These are phyloP conservation scores for Hypoxylon fragiforme DNA, from an alignment of 495 filamentous ascomycete species.

Conservation along the genomic window DNA sequence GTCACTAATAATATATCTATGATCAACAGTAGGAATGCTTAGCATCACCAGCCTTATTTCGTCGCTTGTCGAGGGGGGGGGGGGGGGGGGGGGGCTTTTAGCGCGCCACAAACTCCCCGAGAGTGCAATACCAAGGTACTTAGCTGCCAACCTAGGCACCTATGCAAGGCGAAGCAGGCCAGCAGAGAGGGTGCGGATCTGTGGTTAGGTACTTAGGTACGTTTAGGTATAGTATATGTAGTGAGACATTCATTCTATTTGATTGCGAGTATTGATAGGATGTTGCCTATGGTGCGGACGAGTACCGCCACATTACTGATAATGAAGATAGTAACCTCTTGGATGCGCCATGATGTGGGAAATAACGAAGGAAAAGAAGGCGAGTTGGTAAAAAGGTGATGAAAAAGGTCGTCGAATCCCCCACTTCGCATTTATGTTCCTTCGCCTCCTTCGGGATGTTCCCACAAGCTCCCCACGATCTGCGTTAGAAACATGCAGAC, in stretches of 20 bases:
- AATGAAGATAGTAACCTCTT: neutral
- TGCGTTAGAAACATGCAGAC: conserved; percentile 7
- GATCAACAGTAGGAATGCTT: conserved; percentile 16
- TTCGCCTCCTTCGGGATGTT: conserved; percentile 16
- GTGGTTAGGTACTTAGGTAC: neutral
- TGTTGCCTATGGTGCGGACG: conserved; percentile 20
- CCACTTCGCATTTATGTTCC: conserved; percentile 6
- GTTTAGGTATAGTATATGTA: conserved; percentile 7
- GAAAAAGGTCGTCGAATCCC: conserved; percentile 14
- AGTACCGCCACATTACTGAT: conserved; percentile 13
- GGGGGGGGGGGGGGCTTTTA: neutral
- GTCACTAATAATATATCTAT: conserved; percentile 9
- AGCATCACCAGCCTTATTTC: conserved; percentile 16
- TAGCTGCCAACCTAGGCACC: too few species aligned
- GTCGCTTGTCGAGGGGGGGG: neutral
- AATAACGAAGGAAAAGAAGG: conserved; percentile 1
- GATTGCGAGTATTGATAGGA: conserved; percentile 14
- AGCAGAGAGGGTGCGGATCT: neutral
- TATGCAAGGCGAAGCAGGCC: neutral
- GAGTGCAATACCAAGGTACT: neutral
- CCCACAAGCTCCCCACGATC: conserved; percentile 27
- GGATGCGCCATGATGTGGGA: conserved; percentile 1
- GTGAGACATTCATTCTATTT: conserved; percentile 8
- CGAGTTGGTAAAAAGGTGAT: neutral
- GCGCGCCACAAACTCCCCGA: conserved; percentile 1